Evolutionary conservation across 2,329 filamentous ascomycete genomes (phyloP).

Genomic region (Calonectria henricotiae): DNA sequence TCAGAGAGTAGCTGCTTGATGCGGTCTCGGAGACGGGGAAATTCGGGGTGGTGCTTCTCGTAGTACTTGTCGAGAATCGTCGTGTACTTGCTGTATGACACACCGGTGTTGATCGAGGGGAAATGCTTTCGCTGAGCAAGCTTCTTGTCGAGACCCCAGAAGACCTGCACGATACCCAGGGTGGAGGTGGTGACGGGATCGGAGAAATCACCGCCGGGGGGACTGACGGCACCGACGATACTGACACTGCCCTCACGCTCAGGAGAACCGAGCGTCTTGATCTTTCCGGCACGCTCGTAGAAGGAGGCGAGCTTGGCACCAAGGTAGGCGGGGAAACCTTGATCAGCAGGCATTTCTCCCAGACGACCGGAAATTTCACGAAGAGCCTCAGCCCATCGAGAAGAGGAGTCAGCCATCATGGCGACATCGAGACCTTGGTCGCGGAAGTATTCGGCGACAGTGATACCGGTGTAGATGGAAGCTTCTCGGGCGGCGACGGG

Average conservation of each 20-base stretch:
- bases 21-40: constrained; percentile 91
- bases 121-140: constrained; percentile 99
- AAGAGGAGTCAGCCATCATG: constrained; percentile 99
- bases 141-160: constrained; percentile 99
- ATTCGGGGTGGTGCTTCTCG: constrained; percentile 93
- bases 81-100: constrained; percentile 98
- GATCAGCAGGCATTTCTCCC: constrained; percentile 99
- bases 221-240: constrained; percentile 97
- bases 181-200: constrained; percentile 96
- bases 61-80: constrained; percentile 92
- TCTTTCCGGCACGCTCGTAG: constrained; percentile 97
- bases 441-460: constrained; percentile 95
- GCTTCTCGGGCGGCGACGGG: constrained; percentile 98
- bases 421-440: constrained; percentile 98
- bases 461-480: constrained; percentile 98
- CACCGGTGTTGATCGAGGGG: constrained; percentile 95
- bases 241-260: constrained; percentile 93
- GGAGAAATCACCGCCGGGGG: constrained; percentile 98
- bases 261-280: constrained; percentile 88
- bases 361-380: constrained; percentile 99
- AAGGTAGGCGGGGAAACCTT: constrained; percentile 98
- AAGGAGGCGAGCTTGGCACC: constrained; percentile 98
- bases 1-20: constrained; percentile 95
- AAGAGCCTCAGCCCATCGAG: constrained; percentile 97
- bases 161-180: constrained; percentile 97